These are phyloP conservation scores for Ceratobasidium sp. DNA, from an alignment of 1,284 basidiomycete genomes.

Conservation along the genomic window DNA sequence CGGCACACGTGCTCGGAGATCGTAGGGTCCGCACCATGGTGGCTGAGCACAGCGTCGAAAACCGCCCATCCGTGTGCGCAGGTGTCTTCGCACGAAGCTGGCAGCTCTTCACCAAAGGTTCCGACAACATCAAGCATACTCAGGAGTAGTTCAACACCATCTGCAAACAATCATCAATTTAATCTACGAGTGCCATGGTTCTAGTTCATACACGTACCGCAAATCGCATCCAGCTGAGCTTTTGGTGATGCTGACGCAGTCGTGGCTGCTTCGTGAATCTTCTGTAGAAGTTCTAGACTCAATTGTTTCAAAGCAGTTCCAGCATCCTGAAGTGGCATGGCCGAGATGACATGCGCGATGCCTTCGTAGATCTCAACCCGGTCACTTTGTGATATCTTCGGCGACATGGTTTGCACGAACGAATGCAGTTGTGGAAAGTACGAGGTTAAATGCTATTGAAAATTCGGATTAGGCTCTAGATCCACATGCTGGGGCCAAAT, in stretches of 20 bases:
- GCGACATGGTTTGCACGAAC: constrained; percentile 83
- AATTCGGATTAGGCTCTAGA: constrained; percentile 37
- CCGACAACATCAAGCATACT: constrained; percentile 84
- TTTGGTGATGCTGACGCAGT: constrained; percentile 54
- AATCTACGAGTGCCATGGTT: constrained; percentile 44
- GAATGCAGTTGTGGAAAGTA: constrained; percentile 92
- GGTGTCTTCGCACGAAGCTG: constrained; percentile 80
- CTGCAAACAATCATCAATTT: constrained; percentile 54
- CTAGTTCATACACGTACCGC: constrained; percentile 36
- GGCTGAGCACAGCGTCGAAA: constrained; percentile 81
- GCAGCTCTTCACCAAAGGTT: constrained; percentile 83
- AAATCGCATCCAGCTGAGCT: constrained; percentile 43
- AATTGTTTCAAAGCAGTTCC: constrained; percentile 88
- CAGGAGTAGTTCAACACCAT: constrained; percentile 89
- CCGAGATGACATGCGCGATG: constrained; percentile 93
- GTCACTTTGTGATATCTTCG: constrained; percentile 86
- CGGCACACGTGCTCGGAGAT: constrained; percentile 88
- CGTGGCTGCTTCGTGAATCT: constrained; percentile 72
- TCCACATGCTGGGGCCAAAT: background rate
- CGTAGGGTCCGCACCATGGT: constrained; percentile 82
- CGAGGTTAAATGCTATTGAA: constrained; percentile 81
- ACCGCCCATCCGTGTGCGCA: constrained; percentile 85
- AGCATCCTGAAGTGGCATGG: constrained; percentile 87
- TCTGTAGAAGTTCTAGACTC: constrained; percentile 74
- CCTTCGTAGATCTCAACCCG: constrained; percentile 93